Base-by-base conservation (phyloP, 805 yeast species). In the Kockiozyma suomiensis region DNA sequence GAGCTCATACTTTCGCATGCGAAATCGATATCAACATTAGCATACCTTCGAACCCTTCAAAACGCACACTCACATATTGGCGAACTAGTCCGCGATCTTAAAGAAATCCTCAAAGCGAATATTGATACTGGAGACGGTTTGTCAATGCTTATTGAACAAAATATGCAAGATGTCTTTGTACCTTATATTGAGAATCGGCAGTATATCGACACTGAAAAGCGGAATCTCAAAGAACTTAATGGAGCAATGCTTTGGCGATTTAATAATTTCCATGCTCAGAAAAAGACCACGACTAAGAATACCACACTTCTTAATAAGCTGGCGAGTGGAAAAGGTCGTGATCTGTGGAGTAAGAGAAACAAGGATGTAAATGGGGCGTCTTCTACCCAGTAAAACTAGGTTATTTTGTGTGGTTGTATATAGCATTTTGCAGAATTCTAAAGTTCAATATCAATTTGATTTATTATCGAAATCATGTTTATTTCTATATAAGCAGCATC, bases 31-130 rank as follows among this genome's bases (percentile, higher is more conserved):
- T 83, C 89, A 25, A 78, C 84, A 1, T 74, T 91, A 53, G 87
- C 96, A 0, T 90, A 87, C 70, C 84, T 91, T 1, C 80, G 98
- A 68, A 80, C 86, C 1, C 74, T 93, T 35, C 88, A 90, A 73
- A 78, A 85, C 1, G 76, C 87, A n/a, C 86, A 84, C 69, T 78
- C 80, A 0, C 74, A 82, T 38, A 77, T 87, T 8, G 82, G 83
- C 13, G 81, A 79, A 50, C 82, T 87, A 66, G 84, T 88, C 0
- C 82, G 81, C 57, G 85, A 83, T 58, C 75, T 92, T 65, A 85
- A 86, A 67, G 84, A 82, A 7, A 85, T 83, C 64, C 79, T 89
- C 56, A 73, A 70, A 32, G 56, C 62, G 30, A 66, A 59, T 4
- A 57, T 64, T 43, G 83, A 75, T 45, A 69, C 69, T 47, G 75